Percentiles rank a stretch among this genome's conserved stretches.
Conservation (phyloP, 768 basidiomycete species). For the Pleurotus djamor region DNA sequence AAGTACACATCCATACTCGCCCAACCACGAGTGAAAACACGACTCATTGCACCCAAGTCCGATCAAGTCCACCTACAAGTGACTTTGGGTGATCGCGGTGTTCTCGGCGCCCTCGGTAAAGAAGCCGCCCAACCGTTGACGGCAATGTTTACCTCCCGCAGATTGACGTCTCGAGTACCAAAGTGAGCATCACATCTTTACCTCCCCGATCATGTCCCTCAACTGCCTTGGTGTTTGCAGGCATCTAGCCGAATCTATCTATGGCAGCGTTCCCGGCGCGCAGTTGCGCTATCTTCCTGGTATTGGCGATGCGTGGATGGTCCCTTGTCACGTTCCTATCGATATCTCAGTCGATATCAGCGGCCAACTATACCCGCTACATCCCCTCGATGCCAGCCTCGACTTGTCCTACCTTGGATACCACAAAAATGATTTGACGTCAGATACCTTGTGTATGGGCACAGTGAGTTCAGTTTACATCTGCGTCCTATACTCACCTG, state of each 20-base stretch:
- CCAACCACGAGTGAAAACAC: not conserved
- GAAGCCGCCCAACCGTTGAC: not conserved
- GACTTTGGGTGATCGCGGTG: not conserved
- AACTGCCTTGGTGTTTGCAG: not conserved
- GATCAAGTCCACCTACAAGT: not conserved
- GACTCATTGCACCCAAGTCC: not conserved
- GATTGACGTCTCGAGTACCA: not conserved
- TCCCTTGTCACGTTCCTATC: constrained; percentile 64
- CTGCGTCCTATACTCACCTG: not conserved
- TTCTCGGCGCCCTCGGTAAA: not conserved
- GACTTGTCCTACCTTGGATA: constrained; percentile 30
- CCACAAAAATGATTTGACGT: constrained; percentile 21
- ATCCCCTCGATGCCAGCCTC: constrained; percentile 59
- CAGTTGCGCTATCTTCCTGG: constrained; percentile 35
- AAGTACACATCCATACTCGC: not conserved
- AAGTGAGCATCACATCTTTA: not conserved
- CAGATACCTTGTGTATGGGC: constrained; percentile 36
- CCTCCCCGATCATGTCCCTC: not conserved
- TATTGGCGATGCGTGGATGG: constrained; percentile 50
- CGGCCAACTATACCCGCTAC: constrained; percentile 55
- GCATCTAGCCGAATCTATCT: constrained; percentile 45
- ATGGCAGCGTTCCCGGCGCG: constrained; percentile 53
- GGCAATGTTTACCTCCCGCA: not conserved
- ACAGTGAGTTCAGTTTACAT: constrained; percentile 13
- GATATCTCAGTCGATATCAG: constrained; percentile 65